phyloP scores from a whole-genome alignment of 1,284 basidiomycete genomes.

The Athelia sp. region DNA sequence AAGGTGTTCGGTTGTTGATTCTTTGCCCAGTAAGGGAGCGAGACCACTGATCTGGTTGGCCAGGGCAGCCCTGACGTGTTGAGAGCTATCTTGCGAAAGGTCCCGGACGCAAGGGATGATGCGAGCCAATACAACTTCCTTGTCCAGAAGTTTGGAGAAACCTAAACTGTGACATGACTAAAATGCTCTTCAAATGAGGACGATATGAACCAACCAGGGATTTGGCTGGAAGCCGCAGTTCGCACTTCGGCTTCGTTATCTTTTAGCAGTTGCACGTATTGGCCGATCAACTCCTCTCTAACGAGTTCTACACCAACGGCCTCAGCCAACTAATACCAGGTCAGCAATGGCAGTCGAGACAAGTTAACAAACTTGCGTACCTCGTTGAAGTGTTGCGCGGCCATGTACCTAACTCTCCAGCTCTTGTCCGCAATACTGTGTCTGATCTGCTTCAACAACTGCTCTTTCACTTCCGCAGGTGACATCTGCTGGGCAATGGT shows the following conservation, averaged over 20 bases:
- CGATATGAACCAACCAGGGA: conserved; percentile 70
- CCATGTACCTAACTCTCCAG: conserved; percentile 99
- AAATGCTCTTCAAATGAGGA: background rate
- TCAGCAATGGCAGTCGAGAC: conserved; percentile 4
- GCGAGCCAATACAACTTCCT: conserved; percentile 89
- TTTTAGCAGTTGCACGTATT: conserved; percentile 93
- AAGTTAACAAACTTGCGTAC: conserved; percentile 31
- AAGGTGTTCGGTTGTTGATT: conserved; percentile 95
- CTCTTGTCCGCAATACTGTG: conserved; percentile 92
- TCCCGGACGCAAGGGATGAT: conserved; percentile 97
- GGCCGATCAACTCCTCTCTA: conserved; percentile 89
- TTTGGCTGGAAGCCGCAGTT: conserved; percentile 93
- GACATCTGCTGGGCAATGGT: conserved; percentile 84
- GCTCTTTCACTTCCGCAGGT: conserved; percentile 86
- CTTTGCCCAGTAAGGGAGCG: conserved; percentile 91
- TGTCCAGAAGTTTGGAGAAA: conserved; percentile 92
- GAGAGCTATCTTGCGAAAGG: conserved; percentile 89
- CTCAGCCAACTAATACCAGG: conserved; percentile 69
- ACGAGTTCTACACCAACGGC: conserved; percentile 90
- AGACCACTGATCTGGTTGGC: conserved; percentile 98
- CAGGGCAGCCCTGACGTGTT: conserved; percentile 96
- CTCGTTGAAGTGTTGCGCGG: conserved; percentile 97
- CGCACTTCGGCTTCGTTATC: conserved; percentile 99
- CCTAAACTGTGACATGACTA: conserved; percentile 46
- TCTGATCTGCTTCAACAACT: conserved; percentile 85